Base-by-base conservation (phyloP, 2,329 filamentous ascomycete genomes). In the Drechmeria coniospora region DNA sequence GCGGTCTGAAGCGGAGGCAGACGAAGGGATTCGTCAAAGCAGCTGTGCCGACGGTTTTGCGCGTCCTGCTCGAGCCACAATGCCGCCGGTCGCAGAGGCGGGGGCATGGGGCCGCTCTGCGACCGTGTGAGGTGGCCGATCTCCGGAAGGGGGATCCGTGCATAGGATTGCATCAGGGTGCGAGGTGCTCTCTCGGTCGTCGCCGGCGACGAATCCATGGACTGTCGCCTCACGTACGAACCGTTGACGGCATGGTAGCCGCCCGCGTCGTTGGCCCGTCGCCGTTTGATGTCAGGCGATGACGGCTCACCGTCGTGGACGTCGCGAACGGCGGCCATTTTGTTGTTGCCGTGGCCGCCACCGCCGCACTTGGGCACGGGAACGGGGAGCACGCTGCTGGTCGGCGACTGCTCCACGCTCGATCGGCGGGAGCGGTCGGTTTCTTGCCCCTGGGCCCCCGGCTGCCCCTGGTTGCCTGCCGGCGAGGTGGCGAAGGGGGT, bases 231-330 rank as follows among this genome's bases (percentile, higher is more conserved):
- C 11, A 27, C 20, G 23, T 41, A 42, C 12, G 24, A 32, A 32
- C 25, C 32, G 19, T 27, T 37, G 16, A 45, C 36, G 2, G 42
- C 29, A 23, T 50, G 51, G 19, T 54, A 57, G 9, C 44, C 39
- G 2, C 44, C 50, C 29, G 37, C 37, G 23, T 56, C 57, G 36
- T 67, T 68, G 41, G 67, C 67, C 21, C 75, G 67, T 14, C 76
- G 68, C 31, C 74, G 65, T 44, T 80, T 79, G 16, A 54, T 49
- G 29, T 78, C 74, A 28, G 60, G 55, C 27, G 57, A 59, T 12
- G 49, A 38, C 10, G 49, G 43, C 9, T 59, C 50, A 28, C 57
- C 50, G 13, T 58, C 53, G 13, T 59, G 50, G 16, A 37, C 29
- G 1, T 51, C 45, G 26, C 43, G 41, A 19, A 41, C 34, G 7